Evolutionary conservation across 2,329 filamentous ascomycete genomes (phyloP), one percentile per base, ranked within the genome.

Genomic region (Rutstroemia sp.): DNA sequence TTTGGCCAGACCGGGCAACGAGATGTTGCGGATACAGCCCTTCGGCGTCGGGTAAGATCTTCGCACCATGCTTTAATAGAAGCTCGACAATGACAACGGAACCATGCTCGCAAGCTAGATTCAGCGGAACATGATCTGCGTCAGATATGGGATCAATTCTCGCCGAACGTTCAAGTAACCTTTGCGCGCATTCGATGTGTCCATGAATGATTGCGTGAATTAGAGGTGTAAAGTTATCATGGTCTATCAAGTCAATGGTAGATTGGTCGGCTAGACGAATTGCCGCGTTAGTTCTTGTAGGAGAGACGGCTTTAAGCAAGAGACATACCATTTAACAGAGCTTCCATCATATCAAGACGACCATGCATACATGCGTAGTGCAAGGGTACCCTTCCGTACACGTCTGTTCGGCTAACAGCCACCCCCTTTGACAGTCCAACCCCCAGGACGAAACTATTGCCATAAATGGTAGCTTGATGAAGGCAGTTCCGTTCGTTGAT

Each of bases 311-410:
- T 45, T 34, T 41, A 38, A 23, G 21, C 9, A 17, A 21, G 4
- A 34, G 27, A 16, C 30, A 54, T 73, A 84, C 82, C 82, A 61
- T 79, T 74, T 51, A 96, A 75, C 19, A 96, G 77, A 45, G 82
- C 79, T 63, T 89, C 81, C 27, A 95, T 81, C 83, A 95, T 91
- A 54, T 89, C 87, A 19, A 95, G 79, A 47, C 89, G 83, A 5
- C 94, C 94, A 73, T 96, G 90, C 81, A 97, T 92, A 70, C 90
- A 95, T 14, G 94, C 92, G 73, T 99, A 99, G 69, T 99, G 94
- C 38, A 99, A 74, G 25, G 94, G 92, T 58, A 96, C 88, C 49
- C 94, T 81, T 8, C 94, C 94, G 69, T 99, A 99, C 6, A 96
- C 92, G 73, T 99, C 94, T 2, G 87, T 88, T 51, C 88, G 81